Evolutionary conservation across 2,329 filamentous ascomycete genomes (phyloP), one percentile per base, ranked within the genome.

Genomic region (Hirsutella thompsonii): DNA sequence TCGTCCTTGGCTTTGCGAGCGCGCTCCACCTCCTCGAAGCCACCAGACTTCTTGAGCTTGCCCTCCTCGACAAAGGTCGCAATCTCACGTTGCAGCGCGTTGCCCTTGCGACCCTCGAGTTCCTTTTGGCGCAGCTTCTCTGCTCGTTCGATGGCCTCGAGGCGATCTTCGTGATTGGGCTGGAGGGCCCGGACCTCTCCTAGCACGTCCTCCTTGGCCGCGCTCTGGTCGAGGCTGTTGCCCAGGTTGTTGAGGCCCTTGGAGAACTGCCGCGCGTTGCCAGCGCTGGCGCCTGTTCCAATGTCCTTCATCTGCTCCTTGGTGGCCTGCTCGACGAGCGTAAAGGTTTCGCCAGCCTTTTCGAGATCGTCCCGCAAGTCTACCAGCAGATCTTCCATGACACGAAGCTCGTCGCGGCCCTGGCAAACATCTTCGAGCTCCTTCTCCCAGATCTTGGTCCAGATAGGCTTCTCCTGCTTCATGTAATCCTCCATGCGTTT

Each of bases 401-500:
- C 83, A 38, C 88, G 92, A 51, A 98, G 76, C 61, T 95, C 81
- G 56, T 96, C 90, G 49, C 89, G 80, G 55, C 95, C 92, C 58
- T 94, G 88, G 64, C 92, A 96, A 3, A 98, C 90, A 40, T 90
- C 81, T 60, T 96, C 87, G 36, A 98, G 70, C 60, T 96, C 89
- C 63, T 93, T 89, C 73, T 96, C 90, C 92, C 92, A 98, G 48
- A 96, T 94, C 75, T 95, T 95, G 41, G 88, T 95, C 90, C 92
- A 98, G 43, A 95, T 71, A 0, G 92, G 92, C 61, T 94, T 94
- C 72, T 98, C 92, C 37, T 78, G 76, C 52, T 80, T 81, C 65
- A 98, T 76, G 67, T 84, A 94, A 14, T 94, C 89, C 57, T 94
- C 85, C 74, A 98, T 82, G 64, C 85, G 89, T 72, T 86, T 92